Evolutionary conservation across 2,329 filamentous ascomycete genomes (phyloP).

Genomic region (Cryphonectria japonica): DNA sequence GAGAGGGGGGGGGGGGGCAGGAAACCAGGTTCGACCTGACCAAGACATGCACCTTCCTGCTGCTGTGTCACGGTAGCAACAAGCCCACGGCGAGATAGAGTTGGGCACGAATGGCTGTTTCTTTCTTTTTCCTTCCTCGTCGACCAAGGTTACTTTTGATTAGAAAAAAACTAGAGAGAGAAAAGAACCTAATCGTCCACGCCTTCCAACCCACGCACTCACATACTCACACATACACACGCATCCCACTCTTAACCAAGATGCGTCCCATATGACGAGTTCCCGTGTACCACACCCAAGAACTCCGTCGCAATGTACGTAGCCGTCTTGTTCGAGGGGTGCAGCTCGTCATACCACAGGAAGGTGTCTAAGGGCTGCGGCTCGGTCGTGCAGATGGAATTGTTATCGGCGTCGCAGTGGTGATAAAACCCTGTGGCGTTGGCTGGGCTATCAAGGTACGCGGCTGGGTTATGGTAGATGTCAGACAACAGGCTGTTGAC

Average conservation of each 20-base stretch:
- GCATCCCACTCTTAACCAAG: not conserved
- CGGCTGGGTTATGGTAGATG: constrained; percentile 62
- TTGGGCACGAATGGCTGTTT: no score
- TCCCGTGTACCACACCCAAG: constrained; percentile 31
- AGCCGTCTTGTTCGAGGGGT: constrained; percentile 67
- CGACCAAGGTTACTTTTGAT: no score
- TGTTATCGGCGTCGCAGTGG: constrained; percentile 49
- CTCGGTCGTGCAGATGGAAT: constrained; percentile 43
- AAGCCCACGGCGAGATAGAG: no score
- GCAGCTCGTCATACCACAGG: constrained; percentile 74
- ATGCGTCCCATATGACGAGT: constrained; percentile 32
- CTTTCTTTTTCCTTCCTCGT: no score
- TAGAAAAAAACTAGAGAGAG: not conserved
- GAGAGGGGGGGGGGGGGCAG: no score
- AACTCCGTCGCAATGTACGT: constrained; percentile 37
- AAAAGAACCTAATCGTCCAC: no score
- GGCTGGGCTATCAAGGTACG: constrained; percentile 66
- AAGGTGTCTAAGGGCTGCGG: constrained; percentile 59
- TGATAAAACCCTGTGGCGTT: constrained; percentile 64
- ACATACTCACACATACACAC: no score
- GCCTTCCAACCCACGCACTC: no score
- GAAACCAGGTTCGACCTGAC: no score
- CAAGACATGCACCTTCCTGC: no score
- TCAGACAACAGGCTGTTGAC: constrained; percentile 67
- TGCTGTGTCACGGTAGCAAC: no score